Conservation (phyloP, 2,329 filamentous ascomycete genomes). For the Sporothrix curviconia region DNA sequence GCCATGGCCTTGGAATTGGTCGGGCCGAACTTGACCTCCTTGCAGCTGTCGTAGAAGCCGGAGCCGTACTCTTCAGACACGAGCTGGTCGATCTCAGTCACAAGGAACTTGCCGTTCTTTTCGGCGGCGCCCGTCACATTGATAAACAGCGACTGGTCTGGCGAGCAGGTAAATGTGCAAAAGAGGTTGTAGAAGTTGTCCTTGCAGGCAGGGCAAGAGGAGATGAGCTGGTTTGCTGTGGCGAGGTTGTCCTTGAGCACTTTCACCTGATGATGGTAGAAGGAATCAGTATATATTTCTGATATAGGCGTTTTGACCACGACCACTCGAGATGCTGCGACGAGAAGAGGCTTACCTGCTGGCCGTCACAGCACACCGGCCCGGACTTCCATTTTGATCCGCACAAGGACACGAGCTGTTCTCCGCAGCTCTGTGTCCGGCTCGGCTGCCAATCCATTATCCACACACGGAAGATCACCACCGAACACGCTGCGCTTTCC, state of each 20-base stretch:
- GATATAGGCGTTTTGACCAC: not conserved
- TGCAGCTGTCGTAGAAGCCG: conserved; percentile 94
- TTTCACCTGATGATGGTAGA: conserved; percentile 51
- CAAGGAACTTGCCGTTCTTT: conserved; percentile 55
- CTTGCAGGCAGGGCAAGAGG: conserved; percentile 92
- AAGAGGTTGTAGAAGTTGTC: conserved; percentile 98
- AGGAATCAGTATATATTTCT: not conserved
- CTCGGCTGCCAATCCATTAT: conserved; percentile 74
- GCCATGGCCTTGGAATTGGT: conserved; percentile 92
- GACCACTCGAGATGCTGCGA: no score
- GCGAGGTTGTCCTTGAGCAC: conserved; percentile 77
- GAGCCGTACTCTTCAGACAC: conserved; percentile 76
- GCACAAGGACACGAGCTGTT: conserved; percentile 77
- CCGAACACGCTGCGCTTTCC: conserved; percentile 88
- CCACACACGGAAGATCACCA: conserved; percentile 81
- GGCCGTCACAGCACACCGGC: conserved; percentile 74
- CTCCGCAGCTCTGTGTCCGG: conserved; percentile 65
- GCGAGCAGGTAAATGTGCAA: conserved; percentile 96
- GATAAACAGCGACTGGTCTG: conserved; percentile 89
- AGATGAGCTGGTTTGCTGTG: conserved; percentile 80
- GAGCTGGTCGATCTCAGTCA: conserved; percentile 85
- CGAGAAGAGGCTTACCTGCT: conserved; percentile 53
- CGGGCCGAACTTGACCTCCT: conserved; percentile 96
- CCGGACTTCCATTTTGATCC: conserved; percentile 79
- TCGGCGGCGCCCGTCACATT: conserved; percentile 74